A percentile compares a stretch with the other conserved stretches of the same genome.
These are phyloP conservation scores for Hyparrhenia diplandra DNA, from an alignment of 176 grass and related monocot species.

Conservation along the genomic window DNA sequence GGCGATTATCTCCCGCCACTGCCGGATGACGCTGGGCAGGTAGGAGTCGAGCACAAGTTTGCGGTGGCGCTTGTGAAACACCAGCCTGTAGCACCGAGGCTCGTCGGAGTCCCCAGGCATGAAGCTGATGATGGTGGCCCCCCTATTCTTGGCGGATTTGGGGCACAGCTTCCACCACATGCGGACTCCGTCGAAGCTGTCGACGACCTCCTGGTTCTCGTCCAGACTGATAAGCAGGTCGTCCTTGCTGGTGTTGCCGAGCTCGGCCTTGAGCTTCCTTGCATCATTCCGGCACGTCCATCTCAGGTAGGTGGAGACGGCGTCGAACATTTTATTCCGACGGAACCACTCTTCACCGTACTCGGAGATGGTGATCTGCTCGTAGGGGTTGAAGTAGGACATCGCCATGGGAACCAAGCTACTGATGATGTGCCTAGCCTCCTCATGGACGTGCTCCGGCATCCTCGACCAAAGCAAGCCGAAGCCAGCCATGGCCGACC, in stretches of 20 bases:
- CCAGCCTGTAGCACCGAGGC: not conserved
- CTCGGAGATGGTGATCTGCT: conserved; percentile 5
- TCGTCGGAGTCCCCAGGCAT: not conserved
- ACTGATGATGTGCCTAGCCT: not conserved
- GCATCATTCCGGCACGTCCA: not conserved
- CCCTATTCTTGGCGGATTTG: not conserved
- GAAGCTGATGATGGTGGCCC: not conserved
- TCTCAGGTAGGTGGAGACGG: not conserved
- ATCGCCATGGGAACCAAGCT: not conserved
- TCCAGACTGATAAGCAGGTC: not conserved
- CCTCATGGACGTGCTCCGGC: not conserved
- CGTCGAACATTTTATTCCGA: conserved; percentile 1
- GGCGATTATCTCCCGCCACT: not conserved
- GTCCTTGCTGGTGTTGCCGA: not conserved
- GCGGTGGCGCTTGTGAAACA: not conserved
- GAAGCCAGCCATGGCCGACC: conserved; percentile 15
- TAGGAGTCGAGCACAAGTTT: not conserved
- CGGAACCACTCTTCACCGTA: not conserved
- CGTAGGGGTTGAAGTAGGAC: conserved; percentile 18
- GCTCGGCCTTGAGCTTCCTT: not conserved
- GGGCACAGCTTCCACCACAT: not conserved
- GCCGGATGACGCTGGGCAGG: not conserved
- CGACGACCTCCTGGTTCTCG: not conserved
- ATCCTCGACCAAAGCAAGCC: not conserved
- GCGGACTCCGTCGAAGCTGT: not conserved